Percentiles rank a stretch among this genome's conserved stretches.
These are phyloP conservation scores for Reutealis trisperma DNA, from an alignment of 345 rosid species.

Conservation along the genomic window DNA sequence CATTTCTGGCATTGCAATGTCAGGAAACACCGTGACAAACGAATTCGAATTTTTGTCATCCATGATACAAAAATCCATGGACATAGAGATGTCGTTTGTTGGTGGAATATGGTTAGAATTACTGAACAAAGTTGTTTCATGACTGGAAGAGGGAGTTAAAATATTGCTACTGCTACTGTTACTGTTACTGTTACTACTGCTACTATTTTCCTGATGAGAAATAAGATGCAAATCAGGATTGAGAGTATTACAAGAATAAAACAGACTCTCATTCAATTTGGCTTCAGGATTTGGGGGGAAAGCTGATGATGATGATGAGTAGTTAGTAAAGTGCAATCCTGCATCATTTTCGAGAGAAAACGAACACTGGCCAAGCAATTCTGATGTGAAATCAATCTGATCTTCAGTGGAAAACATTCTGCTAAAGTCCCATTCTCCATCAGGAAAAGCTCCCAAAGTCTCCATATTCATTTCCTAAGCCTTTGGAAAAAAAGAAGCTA, in stretches of 20 bases:
- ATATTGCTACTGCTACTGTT: conserved; percentile 17
- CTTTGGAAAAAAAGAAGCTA: conserved; percentile 1
- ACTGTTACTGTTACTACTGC: conserved; percentile 21
- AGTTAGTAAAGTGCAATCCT: conserved; percentile 13
- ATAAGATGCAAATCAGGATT: conserved; percentile 21
- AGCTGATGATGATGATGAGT: neutral
- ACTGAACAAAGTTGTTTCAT: conserved; percentile 20
- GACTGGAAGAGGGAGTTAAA: conserved; percentile 23
- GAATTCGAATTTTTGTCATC: conserved; percentile 25
- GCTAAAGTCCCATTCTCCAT: conserved; percentile 54
- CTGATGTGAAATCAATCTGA: conserved; percentile 33
- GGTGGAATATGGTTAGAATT: conserved; percentile 24
- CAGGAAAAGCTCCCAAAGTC: conserved; percentile 42
- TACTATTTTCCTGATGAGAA: conserved; percentile 38
- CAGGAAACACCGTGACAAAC: conserved; percentile 16
- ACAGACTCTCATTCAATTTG: conserved; percentile 29
- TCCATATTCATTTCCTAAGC: conserved; percentile 31
- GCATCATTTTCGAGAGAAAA: conserved; percentile 29
- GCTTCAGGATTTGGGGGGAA: conserved; percentile 34
- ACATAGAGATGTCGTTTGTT: conserved; percentile 18
- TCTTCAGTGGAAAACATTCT: conserved; percentile 38
- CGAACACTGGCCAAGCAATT: conserved; percentile 33
- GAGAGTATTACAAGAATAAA: conserved; percentile 26
- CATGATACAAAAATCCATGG: conserved; percentile 35
- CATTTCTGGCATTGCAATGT: conserved; percentile 28